Percentiles rank a stretch among this genome's conserved stretches.
Conservation (phyloP, 1,284 basidiomycete genomes). For the Agaricales sp. region DNA sequence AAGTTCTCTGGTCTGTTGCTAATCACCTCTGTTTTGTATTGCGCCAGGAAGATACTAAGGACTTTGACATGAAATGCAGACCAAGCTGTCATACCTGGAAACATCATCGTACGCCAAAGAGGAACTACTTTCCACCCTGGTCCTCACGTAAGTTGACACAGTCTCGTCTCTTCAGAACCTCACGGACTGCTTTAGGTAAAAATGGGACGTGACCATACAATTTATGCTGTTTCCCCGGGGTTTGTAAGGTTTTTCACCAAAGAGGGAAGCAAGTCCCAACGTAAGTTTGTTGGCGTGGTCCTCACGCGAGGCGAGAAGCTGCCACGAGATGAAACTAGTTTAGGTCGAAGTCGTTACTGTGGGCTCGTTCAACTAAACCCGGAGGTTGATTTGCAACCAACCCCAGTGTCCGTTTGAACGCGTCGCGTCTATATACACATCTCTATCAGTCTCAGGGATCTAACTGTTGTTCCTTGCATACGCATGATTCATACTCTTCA, state of each 20-base stretch:
- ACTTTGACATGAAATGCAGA: slow-evolving; percentile 37
- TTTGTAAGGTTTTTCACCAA: slow-evolving; percentile 87
- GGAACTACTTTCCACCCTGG: slow-evolving; percentile 87
- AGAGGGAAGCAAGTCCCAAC: slow-evolving; percentile 56
- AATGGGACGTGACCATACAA: slow-evolving; percentile 86
- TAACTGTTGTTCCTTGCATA: neutral
- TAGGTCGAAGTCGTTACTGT: slow-evolving; percentile 72
- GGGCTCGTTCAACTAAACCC: slow-evolving; percentile 54
- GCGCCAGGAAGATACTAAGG: too few species aligned
- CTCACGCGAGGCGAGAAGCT: slow-evolving; percentile 71
- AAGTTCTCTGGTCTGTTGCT: slow-evolving; percentile 74
- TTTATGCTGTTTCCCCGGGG: slow-evolving; percentile 82
- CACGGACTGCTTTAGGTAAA: slow-evolving; percentile 49
- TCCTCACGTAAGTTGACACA: slow-evolving; percentile 57
- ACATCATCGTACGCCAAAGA: slow-evolving; percentile 89
- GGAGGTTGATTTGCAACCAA: neutral
- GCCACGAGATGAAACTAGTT: slow-evolving; percentile 63
- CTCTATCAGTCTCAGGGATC: neutral
- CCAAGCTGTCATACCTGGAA: slow-evolving; percentile 82
- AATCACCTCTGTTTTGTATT: too few species aligned
- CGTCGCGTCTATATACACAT: neutral
- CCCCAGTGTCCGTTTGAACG: neutral
- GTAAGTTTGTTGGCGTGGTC: slow-evolving; percentile 78
- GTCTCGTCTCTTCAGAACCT: slow-evolving; percentile 5
- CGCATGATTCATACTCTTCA: too few species aligned